Base-by-base conservation (phyloP, 805 yeast genomes). In the Saccharomycopsis selenospora region DNA sequence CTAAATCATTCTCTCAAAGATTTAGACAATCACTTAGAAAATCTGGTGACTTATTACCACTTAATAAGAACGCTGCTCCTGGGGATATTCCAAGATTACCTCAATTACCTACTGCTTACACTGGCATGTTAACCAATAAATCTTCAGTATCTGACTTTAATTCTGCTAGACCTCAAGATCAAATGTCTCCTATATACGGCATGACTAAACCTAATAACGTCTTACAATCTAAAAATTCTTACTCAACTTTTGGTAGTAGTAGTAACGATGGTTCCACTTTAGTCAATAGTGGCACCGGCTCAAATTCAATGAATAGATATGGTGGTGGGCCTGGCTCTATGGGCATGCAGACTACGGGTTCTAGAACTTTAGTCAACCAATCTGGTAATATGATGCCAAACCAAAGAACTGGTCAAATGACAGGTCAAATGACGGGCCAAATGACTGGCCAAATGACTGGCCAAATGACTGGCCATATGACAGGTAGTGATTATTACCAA, bases 41-140 rank as follows among this genome's bases (percentile, higher is more conserved):
- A 33, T 50, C 54, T 1, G 40, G 22, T 29, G 54, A 47, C 44
- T 36, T 50, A 25, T 25, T 50, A n/a, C 54, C 54, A 5, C 41
- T 50, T 10, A 50, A 50, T 18, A 49, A 36, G 20, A 33, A 38
- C 22, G 40, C 51, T 20, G 43, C 51, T 20, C 46, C 47, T 7
- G 38, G 17, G 8, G 38, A 20, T 6, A 33, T 33, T 4, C 50
- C 45, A 13, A 43, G 42, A 8, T 24, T 40, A 8, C 46, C 46
- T 13, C 42, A 44, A 11, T 24, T 29, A 20, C 36, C 46, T 6
- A 17, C 6, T 14, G 24, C 10, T 43, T 48, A 28, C n/a, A 11
- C 2, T 22, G 43, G 17, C 4, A 18, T 18, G 20, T 43, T 22
- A 18, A 27, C 46, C 22, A 43, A 43, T 18, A 50, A 50, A 36